Evolutionary conservation across 2,329 filamentous ascomycete species (phyloP).

Genomic region (Phymatotrichopsis omnivora): DNA sequence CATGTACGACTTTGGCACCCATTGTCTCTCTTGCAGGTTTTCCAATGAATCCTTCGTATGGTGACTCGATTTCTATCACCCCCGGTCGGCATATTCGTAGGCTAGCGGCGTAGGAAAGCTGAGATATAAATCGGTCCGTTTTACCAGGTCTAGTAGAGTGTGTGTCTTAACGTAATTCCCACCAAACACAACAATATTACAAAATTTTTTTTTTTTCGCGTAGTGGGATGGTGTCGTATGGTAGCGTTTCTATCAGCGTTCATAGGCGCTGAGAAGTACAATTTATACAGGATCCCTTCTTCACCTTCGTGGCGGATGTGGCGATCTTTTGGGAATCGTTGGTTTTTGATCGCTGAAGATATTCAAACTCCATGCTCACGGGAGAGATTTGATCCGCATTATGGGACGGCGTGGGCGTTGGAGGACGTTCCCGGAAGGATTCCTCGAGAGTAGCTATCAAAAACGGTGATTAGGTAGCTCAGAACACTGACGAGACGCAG

Average conservation of each 20-base stretch:
- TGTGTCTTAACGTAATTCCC: conserved; percentile 53
- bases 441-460: conserved; percentile 47
- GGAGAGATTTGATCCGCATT: not conserved
- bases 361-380: conserved; percentile 24
- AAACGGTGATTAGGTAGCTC: conserved; percentile 46
- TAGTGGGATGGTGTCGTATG: conserved; percentile 52
- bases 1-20: conserved; percentile 10
- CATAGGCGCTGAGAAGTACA: conserved; percentile 51
- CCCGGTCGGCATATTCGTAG: conserved; percentile 24
- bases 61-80: conserved; percentile 24
- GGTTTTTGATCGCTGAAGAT: conserved; percentile 10
- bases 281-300: conserved; percentile 50
- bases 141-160: conserved; percentile 52
- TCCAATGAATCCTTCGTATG: conserved; percentile 18
- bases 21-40: not conserved
- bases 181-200: too few species aligned
- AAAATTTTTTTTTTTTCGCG: too few species aligned
- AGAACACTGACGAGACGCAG: conserved; percentile 49
- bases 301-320: too few species aligned
- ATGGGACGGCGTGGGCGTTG: conserved; percentile 7
- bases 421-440: conserved; percentile 17
- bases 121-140: conserved; percentile 50
- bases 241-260: conserved; percentile 42
- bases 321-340: not conserved
- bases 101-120: conserved; percentile 39